Evolutionary conservation across 2,329 filamentous ascomycete genomes (phyloP).

Genomic region (Penicillium rolfsii): DNA sequence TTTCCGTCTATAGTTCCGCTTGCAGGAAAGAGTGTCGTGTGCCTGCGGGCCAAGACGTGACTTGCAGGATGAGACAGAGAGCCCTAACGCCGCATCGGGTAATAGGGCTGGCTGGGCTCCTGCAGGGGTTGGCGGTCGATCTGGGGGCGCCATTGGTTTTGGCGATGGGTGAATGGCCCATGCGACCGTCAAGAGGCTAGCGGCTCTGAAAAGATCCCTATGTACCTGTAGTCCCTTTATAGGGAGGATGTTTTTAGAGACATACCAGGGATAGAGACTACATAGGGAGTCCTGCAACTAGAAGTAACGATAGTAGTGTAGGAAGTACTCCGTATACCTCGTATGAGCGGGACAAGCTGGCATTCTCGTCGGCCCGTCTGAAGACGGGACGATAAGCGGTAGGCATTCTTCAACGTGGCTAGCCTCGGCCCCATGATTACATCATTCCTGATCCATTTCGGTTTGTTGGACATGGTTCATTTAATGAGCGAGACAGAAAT

Average conservation of each 20-base stretch:
- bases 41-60: conserved; percentile 13
- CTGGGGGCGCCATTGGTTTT: conserved; percentile 6
- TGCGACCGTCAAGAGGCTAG: conserved; percentile 1
- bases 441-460: conserved; percentile 10
- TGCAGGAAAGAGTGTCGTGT: conserved; percentile 18
- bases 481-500: background rate
- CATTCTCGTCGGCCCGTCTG: conserved; percentile 1
- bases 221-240: background rate
- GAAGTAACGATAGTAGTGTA: too few relatives aligned
- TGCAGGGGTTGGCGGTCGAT: conserved; percentile 6
- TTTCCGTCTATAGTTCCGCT: background rate
- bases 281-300: background rate
- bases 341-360: background rate
- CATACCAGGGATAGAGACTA: background rate
- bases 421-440: conserved; percentile 13
- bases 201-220: background rate
- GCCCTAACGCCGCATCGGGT: conserved; percentile 31
- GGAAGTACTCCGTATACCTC: background rate
- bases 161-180: background rate
- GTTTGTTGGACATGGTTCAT: background rate
- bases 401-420: conserved; percentile 11
- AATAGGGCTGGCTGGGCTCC: conserved; percentile 26
- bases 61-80: conserved; percentile 15
- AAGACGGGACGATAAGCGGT: background rate
- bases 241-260: background rate